phyloP scores from a whole-genome alignment of 768 basidiomycete species.

The Boletus coccyginus region DNA sequence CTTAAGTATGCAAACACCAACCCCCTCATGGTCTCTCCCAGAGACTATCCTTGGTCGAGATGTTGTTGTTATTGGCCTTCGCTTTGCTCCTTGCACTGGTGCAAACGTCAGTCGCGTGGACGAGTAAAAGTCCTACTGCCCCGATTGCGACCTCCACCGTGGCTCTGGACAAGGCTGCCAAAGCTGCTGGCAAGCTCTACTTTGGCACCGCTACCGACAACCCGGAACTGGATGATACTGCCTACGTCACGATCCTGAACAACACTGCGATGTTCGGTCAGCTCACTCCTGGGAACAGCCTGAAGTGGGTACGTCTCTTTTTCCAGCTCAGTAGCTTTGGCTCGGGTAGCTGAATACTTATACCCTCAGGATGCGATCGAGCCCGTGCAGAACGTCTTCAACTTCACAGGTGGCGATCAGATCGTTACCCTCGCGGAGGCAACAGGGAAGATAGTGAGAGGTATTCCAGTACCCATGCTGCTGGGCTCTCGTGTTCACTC shows the following conservation, averaged over 20 bases:
- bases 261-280: conserved; percentile 15
- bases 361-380: conserved; percentile 17
- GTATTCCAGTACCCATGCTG: neutral
- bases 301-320: conserved; percentile 20
- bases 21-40: neutral
- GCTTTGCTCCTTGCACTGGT: conserved; percentile 4
- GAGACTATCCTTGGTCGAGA: neutral
- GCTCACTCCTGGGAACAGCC: conserved; percentile 19
- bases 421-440: conserved; percentile 17
- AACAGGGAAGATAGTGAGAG: conserved; percentile 20
- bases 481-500: neutral
- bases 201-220: conserved; percentile 50
- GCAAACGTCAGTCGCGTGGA: neutral
- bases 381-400: conserved; percentile 24
- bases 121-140: neutral
- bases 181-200: conserved; percentile 42
- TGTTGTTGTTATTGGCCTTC: conserved; percentile 2
- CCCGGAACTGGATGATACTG: conserved; percentile 38
- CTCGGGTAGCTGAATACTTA: neutral
- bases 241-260: conserved; percentile 10
- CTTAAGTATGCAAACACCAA: neutral
- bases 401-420: conserved; percentile 21
- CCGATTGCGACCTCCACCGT: neutral
- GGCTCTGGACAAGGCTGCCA: conserved; percentile 36
- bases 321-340: neutral